Conservation (phyloP, 306 rosid genomes). For the Prunus mume region DNA sequence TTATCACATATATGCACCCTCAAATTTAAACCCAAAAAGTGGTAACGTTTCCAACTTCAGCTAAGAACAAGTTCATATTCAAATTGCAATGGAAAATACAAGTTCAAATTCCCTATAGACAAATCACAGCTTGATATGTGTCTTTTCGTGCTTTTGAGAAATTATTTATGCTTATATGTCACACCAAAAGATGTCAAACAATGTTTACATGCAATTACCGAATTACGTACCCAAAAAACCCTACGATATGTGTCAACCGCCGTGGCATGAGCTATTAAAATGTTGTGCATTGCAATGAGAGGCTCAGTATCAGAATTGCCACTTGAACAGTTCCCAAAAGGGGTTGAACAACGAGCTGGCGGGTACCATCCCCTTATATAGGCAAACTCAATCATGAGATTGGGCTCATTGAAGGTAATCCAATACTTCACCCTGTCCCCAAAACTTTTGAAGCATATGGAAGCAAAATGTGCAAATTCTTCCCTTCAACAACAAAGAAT, state of each 20-base stretch:
- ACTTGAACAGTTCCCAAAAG: slow-evolving; percentile 60
- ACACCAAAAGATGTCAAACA: neutral
- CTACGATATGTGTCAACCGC: slow-evolving; percentile 52
- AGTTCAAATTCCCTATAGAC: too few relatives aligned
- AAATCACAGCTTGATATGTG: too few relatives aligned
- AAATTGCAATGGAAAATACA: too few relatives aligned
- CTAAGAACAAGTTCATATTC: too few relatives aligned
- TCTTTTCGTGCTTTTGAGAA: too few relatives aligned
- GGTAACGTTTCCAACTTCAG: neutral
- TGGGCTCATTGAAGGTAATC: slow-evolving; percentile 21
- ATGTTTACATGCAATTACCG: neutral
- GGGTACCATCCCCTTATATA: slow-evolving; percentile 24
- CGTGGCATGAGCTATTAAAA: slow-evolving; percentile 62
- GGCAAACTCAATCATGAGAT: neutral
- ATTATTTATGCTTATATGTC: too few relatives aligned
- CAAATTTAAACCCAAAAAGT: neutral
- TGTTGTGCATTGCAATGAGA: slow-evolving; percentile 59
- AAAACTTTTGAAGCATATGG: slow-evolving; percentile 19
- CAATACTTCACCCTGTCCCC: slow-evolving; percentile 31
- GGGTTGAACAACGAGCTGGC: slow-evolving; percentile 54
- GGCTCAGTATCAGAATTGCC: slow-evolving; percentile 69
- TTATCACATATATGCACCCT: too few relatives aligned
- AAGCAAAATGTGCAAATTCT: slow-evolving; percentile 14
- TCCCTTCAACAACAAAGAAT: neutral
- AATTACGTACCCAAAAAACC: slow-evolving; percentile 40